Percentiles rank a stretch among this genome's conserved stretches.
Evolutionary conservation across 2,329 filamentous ascomycete genomes (phyloP).

Genomic region (Exophiala sp.): DNA sequence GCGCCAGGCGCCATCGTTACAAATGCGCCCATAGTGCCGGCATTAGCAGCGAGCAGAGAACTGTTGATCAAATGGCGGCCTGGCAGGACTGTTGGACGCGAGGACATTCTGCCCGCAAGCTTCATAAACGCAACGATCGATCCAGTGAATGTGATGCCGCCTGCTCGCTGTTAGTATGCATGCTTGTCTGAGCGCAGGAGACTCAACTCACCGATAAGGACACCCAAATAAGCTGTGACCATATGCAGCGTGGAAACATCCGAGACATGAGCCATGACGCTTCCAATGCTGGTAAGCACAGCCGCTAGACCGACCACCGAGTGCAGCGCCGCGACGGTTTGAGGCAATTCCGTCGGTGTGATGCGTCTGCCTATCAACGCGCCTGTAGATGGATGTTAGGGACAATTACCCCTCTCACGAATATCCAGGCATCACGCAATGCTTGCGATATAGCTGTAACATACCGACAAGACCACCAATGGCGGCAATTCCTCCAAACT

Average conservation of each 20-base stretch:
- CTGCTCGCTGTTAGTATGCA: constrained; percentile 32
- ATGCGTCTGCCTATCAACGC: constrained; percentile 80
- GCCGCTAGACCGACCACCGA: constrained; percentile 87
- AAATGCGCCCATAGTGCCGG: constrained; percentile 80
- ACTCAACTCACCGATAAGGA: constrained; percentile 63
- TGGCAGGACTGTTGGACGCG: constrained; percentile 67
- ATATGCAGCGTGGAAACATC: constrained; percentile 72
- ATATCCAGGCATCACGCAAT: too few species aligned
- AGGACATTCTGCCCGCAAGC: constrained; percentile 77
- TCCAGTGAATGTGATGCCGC: constrained; percentile 84
- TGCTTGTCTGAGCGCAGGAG: background rate
- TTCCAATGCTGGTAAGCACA: constrained; percentile 82
- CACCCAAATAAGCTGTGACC: constrained; percentile 80
- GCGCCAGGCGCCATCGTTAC: constrained; percentile 76
- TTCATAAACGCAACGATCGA: constrained; percentile 89
- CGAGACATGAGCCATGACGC: constrained; percentile 68
- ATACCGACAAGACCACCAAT: constrained; percentile 62
- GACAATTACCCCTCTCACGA: too few species aligned
- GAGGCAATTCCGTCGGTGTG: constrained; percentile 80
- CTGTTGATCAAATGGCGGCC: constrained; percentile 74
- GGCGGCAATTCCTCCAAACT: constrained; percentile 73
- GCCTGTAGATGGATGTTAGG: background rate
- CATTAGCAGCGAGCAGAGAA: constrained; percentile 69
- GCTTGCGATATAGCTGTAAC: background rate
- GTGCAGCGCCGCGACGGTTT: constrained; percentile 84